Conservation (phyloP, 257 asterid species). For the Orobanche coerulescens region DNA sequence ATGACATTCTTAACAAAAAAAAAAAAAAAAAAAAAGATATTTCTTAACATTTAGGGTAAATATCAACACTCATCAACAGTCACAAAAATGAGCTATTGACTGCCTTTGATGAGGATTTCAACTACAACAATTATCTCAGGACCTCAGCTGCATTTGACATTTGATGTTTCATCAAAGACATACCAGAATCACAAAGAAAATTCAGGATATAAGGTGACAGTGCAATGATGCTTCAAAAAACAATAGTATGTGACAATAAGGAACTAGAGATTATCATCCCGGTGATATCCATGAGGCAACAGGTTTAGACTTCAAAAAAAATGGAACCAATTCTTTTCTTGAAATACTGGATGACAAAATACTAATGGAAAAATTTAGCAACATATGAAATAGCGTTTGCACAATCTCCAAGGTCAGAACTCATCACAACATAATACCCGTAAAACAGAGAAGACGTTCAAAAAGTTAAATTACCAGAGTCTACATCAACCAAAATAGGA, state of each 20-base stretch:
- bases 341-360: background rate
- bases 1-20: background rate
- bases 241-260: background rate
- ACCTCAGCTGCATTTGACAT: background rate
- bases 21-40: background rate
- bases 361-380: background rate
- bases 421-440: background rate
- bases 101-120: background rate
- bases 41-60: background rate
- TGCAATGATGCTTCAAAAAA: background rate
- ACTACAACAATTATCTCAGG: background rate
- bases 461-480: conserved; percentile 44
- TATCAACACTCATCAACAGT: background rate
- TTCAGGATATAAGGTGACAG: background rate
- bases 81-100: background rate
- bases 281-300: background rate
- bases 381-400: background rate
- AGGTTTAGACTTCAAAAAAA: background rate
- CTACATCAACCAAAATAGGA: conserved; percentile 64
- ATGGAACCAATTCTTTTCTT: background rate
- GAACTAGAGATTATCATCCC: background rate
- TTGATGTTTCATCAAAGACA: background rate
- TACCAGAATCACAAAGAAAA: background rate
- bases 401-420: background rate
- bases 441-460: background rate